Evolutionary conservation across 352 stramenopile species (phyloP).

Genomic region (Lagenidium giganteum): DNA sequence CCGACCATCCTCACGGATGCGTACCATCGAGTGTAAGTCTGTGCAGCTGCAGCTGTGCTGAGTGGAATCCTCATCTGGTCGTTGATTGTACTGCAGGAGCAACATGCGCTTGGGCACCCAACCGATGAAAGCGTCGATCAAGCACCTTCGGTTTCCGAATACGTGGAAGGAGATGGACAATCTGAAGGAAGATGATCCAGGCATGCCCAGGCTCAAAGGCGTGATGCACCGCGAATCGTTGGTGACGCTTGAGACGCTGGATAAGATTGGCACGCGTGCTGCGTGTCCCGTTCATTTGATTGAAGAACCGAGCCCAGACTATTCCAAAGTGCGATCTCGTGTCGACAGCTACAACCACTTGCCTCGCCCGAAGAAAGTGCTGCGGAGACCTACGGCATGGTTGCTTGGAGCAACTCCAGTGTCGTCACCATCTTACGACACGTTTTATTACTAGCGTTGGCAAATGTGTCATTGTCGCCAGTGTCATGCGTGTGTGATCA

Average conservation of each 20-base stretch:
- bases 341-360: slow-evolving; percentile 64
- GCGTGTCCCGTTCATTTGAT: slow-evolving; percentile 66
- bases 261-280: slow-evolving; percentile 71
- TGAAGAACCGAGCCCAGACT: slow-evolving; percentile 44
- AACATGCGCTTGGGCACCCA: slow-evolving; percentile 68
- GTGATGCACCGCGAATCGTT: slow-evolving; percentile 43
- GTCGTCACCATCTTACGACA: slow-evolving; percentile 4
- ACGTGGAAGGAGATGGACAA: slow-evolving; percentile 9
- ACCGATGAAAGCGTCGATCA: slow-evolving; percentile 32
- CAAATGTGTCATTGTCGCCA: neutral
- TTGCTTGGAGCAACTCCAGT: slow-evolving; percentile 19
- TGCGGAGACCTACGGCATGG: slow-evolving; percentile 55
- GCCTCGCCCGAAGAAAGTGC: slow-evolving; percentile 29
- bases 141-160: slow-evolving; percentile 47
- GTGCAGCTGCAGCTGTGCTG: neutral
- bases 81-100: slow-evolving; percentile 32
- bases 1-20: slow-evolving; percentile 65
- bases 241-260: slow-evolving; percentile 60
- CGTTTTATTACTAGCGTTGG: too few relatives aligned
- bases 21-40: slow-evolving; percentile 59
- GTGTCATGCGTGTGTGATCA: too few relatives aligned
- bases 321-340: slow-evolving; percentile 41
- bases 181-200: slow-evolving; percentile 30
- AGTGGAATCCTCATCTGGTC: neutral
- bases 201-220: slow-evolving; percentile 50